Percentiles rank a stretch among this genome's conserved stretches.
These are phyloP conservation scores for Saccharomycopsis hybrid DNA, from an alignment of 1,139 yeast genomes.

Conservation along the genomic window DNA sequence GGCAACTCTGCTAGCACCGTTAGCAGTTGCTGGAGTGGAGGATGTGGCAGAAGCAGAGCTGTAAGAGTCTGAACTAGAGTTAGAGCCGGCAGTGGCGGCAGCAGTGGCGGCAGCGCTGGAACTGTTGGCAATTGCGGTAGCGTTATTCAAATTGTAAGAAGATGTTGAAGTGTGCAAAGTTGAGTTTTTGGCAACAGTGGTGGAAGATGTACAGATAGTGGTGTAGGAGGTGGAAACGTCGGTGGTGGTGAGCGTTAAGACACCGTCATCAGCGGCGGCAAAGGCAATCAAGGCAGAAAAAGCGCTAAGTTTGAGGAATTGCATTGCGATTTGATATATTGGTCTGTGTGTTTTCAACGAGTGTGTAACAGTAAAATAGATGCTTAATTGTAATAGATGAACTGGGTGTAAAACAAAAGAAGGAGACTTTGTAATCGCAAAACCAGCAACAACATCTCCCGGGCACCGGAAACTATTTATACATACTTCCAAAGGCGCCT, in stretches of 20 bases:
- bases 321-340: slow-evolving; percentile 4
- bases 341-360: no score
- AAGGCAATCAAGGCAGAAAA: background rate
- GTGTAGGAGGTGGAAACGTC: slow-evolving; percentile 9
- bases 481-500: no score
- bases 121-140: slow-evolving; percentile 1
- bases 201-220: slow-evolving; percentile 14
- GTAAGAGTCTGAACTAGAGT: slow-evolving; percentile 3
- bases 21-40: slow-evolving; percentile 5
- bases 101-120: background rate
- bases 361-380: no score
- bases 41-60: slow-evolving; percentile 2
- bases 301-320: slow-evolving; percentile 6
- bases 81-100: background rate
- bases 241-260: slow-evolving; percentile 12
- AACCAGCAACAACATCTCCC: no score
- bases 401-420: no score
- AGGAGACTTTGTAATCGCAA: no score
- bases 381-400: no score
- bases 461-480: no score
- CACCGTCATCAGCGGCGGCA: slow-evolving; percentile 9
- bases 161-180: background rate
- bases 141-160: background rate
- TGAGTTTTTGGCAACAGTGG: slow-evolving; percentile 5
- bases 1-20: slow-evolving; percentile 4